These are phyloP conservation scores for Yamadazyma philogaea DNA, from an alignment of 805 yeast genomes.

Conservation along the genomic window DNA sequence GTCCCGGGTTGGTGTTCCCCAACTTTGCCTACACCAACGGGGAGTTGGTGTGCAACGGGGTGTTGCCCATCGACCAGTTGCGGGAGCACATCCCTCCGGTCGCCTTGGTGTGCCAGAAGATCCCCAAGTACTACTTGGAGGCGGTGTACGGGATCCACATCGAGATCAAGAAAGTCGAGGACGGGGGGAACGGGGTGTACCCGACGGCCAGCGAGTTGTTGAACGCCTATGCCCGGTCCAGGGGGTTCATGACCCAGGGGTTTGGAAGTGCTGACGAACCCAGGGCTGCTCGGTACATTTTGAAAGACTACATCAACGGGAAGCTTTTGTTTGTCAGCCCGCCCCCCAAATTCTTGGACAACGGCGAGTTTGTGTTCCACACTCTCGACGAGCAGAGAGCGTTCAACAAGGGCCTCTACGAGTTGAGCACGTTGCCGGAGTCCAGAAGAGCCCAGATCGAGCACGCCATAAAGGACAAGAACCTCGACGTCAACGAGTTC, in stretches of 20 bases:
- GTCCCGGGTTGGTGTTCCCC: slow-evolving; percentile 99
- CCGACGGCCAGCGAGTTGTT: slow-evolving; percentile 89
- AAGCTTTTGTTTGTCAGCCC: slow-evolving; percentile 81
- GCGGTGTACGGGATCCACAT: slow-evolving; percentile 92
- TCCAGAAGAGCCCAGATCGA: slow-evolving; percentile 69
- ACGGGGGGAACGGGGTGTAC: slow-evolving; percentile 77
- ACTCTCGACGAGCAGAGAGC: slow-evolving; percentile 37
- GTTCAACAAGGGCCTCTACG: slow-evolving; percentile 76
- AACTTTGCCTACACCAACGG: slow-evolving; percentile 96
- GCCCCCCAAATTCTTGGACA: slow-evolving; percentile 66
- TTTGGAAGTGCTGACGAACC: slow-evolving; percentile 96
- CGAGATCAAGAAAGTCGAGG: slow-evolving; percentile 67
- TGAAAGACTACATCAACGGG: slow-evolving; percentile 94
- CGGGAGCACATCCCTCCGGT: slow-evolving; percentile 90
- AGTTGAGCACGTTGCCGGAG: slow-evolving; percentile 62
- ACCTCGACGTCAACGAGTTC: slow-evolving; percentile 48
- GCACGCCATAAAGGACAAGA: slow-evolving; percentile 58
- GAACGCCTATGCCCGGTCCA: slow-evolving; percentile 89
- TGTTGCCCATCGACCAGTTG: slow-evolving; percentile 95
- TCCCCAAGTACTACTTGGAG: slow-evolving; percentile 86
- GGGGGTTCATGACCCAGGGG: slow-evolving; percentile 97
- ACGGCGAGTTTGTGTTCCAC: slow-evolving; percentile 56
- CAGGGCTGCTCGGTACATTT: slow-evolving; percentile 85
- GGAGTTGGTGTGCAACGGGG: slow-evolving; percentile 96
- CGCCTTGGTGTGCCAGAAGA: slow-evolving; percentile 77